phyloP scores from a whole-genome alignment of 495 filamentous ascomycete genomes.

The Pseudoneurospora amorphoporcata region DNA sequence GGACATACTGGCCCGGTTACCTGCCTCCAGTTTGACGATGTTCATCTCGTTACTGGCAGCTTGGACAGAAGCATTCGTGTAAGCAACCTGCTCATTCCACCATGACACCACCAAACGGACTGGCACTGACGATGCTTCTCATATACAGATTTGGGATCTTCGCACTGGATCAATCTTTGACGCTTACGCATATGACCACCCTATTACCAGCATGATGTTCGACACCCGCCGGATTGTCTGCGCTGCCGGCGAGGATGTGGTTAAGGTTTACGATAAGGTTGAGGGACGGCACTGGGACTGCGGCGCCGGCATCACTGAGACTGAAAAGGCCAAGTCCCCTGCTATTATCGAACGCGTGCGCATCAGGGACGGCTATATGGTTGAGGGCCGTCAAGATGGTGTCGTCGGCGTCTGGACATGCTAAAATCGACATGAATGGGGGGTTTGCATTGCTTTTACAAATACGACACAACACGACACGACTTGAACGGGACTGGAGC shows the following conservation, averaged over 20 bases:
- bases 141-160: constrained; percentile 90
- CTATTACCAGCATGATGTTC: constrained; percentile 97
- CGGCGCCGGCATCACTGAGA: constrained; percentile 62
- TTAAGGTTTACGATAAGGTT: constrained; percentile 96
- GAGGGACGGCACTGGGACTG: constrained; percentile 97
- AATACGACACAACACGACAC: not conserved
- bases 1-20: constrained; percentile 95
- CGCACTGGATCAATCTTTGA: constrained; percentile 93
- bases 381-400: constrained; percentile 84
- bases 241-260: constrained; percentile 82
- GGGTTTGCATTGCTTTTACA: not conserved
- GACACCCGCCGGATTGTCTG: constrained; percentile 83
- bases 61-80: constrained; percentile 89
- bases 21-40: constrained; percentile 90
- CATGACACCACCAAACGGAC: not conserved
- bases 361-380: constrained; percentile 86
- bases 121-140: not conserved
- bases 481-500: not conserved
- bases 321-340: constrained; percentile 49
- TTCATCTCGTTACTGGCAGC: constrained; percentile 91
- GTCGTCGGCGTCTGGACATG: constrained; percentile 89
- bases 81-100: constrained; percentile 29
- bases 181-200: constrained; percentile 88
- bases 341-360: constrained; percentile 78
- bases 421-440: constrained; percentile 25